A percentile compares a stretch with the other conserved stretches of the same genome.
Evolutionary conservation across 306 rosid genomes (phyloP).

Genomic region (Vigna unguiculata): DNA sequence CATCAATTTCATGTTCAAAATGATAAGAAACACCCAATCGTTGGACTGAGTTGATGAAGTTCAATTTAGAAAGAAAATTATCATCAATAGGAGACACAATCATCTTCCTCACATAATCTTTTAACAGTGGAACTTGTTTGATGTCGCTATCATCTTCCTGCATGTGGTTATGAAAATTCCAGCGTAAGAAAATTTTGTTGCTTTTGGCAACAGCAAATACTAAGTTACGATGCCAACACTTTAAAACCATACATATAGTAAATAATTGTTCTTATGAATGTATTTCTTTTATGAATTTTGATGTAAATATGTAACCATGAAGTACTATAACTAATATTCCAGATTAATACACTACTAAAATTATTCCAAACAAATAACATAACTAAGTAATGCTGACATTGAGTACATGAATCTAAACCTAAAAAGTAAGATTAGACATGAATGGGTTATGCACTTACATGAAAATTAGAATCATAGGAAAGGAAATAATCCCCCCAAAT

Average conservation of each 20-base stretch:
- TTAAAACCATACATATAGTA: background rate
- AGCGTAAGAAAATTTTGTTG: background rate
- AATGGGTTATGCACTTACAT: background rate
- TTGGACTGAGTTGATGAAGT: conserved; percentile 28
- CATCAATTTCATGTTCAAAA: conserved; percentile 20
- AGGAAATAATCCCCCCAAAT: conserved; percentile 19
- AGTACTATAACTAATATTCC: background rate
- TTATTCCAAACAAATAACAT: background rate
- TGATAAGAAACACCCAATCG: conserved; percentile 21
- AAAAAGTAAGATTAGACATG: background rate
- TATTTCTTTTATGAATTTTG: no score
- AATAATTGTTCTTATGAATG: no score
- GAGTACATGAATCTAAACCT: background rate
- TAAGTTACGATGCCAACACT: background rate
- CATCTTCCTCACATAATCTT: conserved; percentile 46
- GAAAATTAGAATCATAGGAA: background rate
- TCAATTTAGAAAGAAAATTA: background rate
- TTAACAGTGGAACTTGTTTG: conserved; percentile 17
- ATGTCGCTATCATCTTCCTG: background rate
- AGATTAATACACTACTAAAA: background rate
- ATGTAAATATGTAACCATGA: no score
- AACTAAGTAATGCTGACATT: background rate
- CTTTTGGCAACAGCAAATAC: background rate
- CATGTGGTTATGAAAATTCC: background rate
- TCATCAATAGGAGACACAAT: background rate